A percentile compares a stretch with the other conserved stretches of the same genome.
These are phyloP conservation scores for Aphanomyces euteiches DNA, from an alignment of 352 stramenopile genomes.

Conservation along the genomic window DNA sequence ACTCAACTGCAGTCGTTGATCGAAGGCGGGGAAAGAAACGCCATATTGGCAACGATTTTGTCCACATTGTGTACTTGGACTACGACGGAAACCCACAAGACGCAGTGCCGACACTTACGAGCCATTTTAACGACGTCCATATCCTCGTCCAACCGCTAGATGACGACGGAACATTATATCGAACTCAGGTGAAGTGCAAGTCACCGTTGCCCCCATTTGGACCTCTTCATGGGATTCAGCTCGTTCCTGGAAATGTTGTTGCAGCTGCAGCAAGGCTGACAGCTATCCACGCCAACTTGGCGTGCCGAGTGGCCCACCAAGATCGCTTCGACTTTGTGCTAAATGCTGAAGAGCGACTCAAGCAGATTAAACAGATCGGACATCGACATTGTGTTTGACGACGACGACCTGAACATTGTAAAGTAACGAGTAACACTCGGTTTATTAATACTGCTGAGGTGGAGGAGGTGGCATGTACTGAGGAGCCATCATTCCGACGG, in stretches of 20 bases:
- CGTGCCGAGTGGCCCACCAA: conserved; percentile 79
- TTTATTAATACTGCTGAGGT: conserved; percentile 29
- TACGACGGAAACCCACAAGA: conserved; percentile 50
- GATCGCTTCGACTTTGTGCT: conserved; percentile 72
- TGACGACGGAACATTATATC: conserved; percentile 52
- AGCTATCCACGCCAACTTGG: conserved; percentile 78
- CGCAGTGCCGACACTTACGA: conserved; percentile 55
- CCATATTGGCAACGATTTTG: conserved; percentile 87
- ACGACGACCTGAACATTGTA: background rate
- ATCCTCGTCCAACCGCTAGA: conserved; percentile 83
- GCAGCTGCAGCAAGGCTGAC: conserved; percentile 67
- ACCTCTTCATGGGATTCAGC: conserved; percentile 66
- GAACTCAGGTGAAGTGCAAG: conserved; percentile 68
- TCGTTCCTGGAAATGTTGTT: conserved; percentile 59
- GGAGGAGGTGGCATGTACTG: conserved; percentile 14
- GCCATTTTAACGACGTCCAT: conserved; percentile 85
- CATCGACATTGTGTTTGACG: background rate
- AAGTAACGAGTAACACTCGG: background rate
- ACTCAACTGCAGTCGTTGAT: background rate
- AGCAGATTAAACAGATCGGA: conserved; percentile 83
- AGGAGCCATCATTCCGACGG: background rate
- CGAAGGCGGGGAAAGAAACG: conserved; percentile 58
- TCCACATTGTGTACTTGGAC: conserved; percentile 86
- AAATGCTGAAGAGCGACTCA: conserved; percentile 79
- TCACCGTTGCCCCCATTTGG: conserved; percentile 58